Evolutionary conservation across 257 asterid genomes (phyloP), one percentile per base, ranked within the genome.

Genomic region (Plectranthus barbatus): DNA sequence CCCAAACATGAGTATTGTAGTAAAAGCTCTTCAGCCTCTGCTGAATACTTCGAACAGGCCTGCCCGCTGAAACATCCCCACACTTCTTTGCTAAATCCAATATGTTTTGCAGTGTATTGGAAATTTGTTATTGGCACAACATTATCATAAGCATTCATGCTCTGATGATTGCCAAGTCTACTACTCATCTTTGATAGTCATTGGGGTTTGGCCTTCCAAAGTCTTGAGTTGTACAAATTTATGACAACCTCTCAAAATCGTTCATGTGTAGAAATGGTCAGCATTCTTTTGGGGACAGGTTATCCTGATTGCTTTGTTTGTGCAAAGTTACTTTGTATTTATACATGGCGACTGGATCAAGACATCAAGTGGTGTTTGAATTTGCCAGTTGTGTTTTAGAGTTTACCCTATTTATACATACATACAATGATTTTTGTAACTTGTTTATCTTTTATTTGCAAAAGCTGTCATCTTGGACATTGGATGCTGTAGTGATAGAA

Each of bases 1-100:
- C 19, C 93, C 95, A 20, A 81, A 86, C 80, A 83, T 84, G 86
- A 83, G 88, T 84, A 86, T 84, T 36, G 91, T 86, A 11, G 93
- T 87, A 14, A 87, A 84, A 77, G 93, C 95, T 39, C 83, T 87
- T 37, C 93, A 87, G 76, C 95, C 95, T 55, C 77, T 84, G 31
- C 61, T 85, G 81, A 81, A 79, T 37, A 71, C 95, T 57, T 80
- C 82, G 68, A 19, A 84, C n/a, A 88, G 91, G 51, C 80, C 74
- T 34, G 71, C 79, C 23, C 60, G 57, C 77, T 42, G 31, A 26
- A 26, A 26, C 31, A 26, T n/a, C 31, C 31, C 31, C 31, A 26
- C 5, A 37, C 51, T 37, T 18, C 52, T 46, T 48, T 42, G 19
- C 17, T 42, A 42, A 23, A 31, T 6, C 36, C 36, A 6, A 31